Base-by-base conservation (phyloP, 805 yeast species). In the Kuraishia borneana region DNA sequence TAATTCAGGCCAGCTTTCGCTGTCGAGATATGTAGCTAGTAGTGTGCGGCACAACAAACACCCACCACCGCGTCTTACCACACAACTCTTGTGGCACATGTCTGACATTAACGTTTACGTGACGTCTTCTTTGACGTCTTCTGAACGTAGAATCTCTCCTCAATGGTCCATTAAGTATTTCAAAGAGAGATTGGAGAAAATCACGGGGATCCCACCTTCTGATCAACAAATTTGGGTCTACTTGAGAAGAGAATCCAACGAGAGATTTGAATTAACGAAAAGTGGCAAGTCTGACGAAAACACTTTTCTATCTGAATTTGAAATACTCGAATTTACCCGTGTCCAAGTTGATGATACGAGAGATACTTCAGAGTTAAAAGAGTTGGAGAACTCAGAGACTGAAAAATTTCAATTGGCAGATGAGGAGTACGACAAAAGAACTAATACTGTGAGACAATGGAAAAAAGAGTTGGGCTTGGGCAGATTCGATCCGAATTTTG, bases 361-460 rank as follows among this genome's bases (percentile, higher is more conserved):
- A 44, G 68, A 68, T 1, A 59, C 69, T 32, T 70, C 83, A 0
- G 65, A 65, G 6, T 51, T 74, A n/a, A 33, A 26, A 6, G 46
- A 42, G 14, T 33, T 47, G 18, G 46, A 43, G 31, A 35, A 43
- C 6, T 54, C 53, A 33, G 43, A 43, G 7, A 50, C 54, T 12
- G 63, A 51, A 2, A 57, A 59, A 31, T 69, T 55, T 46, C 62
- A 65, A 38, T 54, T 83, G 50, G 57, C 72, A 2, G 77, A 76
- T 25, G 71, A 64, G 4, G 80, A 73, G 30, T 84, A 88, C 52
- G 76, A 67, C 21, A 60, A 60, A 31, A 63, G 81, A 38, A 34
- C 54, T 3, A 73, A 79, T 36, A 67, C 89, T 0, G 94, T 83
- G 2, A 63, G 77, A 36, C 68, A 67, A 36, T 88, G 95, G 95